Base-by-base conservation (phyloP, 2,329 filamentous ascomycete species). In the Epichloe coenophiala region DNA sequence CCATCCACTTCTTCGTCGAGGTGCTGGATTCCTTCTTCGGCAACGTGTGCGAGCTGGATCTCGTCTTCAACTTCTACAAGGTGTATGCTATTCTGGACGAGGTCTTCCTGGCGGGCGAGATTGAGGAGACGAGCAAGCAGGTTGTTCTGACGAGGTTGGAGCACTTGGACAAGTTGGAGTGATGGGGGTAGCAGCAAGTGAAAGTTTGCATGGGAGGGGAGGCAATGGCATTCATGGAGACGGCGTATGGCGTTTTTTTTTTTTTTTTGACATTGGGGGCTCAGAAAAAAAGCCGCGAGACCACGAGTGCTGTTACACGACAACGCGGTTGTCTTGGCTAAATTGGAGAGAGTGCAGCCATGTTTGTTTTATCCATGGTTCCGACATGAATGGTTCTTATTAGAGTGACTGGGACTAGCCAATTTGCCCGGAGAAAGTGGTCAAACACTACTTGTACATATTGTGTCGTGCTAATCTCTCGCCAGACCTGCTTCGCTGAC, bases 1-100 rank as follows among this genome's bases (percentile, higher is more conserved):
- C 90, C 6, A 96, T 98, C 63, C 93, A 98, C 71, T 98, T 98
- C 75, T 98, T 98, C 64, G 93, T 98, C 60, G 93, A 98, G 73
- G 93, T 98, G 55, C 78, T 98, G 61, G 93, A 98, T 75, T 83
- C 90, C 63, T 98, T 98, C 72, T 98, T 98, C 68, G 93, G 93
- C 58, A 98, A 98, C 68, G 93, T 98, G 53, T 98, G 93, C 72
- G 93, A 98, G 74, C 76, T 98, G 66, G 93, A 98, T 71, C 73
- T 98, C 65, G 82, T 86, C 58, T 86, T 86, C 71, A 85, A 85
- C 71, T 86, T 86, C 60, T 85, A 85, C 70, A 86, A 86, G 71
- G 91, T 98, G 57, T 98, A 98, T 69, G 93, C 93, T 46, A 98
- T 98, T 56, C 81, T 98, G 31, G 93, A 98, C 65, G 93, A 98